Conservation (phyloP, 169 alveolate genomes). For the Plasmodium blacklocki region DNA sequence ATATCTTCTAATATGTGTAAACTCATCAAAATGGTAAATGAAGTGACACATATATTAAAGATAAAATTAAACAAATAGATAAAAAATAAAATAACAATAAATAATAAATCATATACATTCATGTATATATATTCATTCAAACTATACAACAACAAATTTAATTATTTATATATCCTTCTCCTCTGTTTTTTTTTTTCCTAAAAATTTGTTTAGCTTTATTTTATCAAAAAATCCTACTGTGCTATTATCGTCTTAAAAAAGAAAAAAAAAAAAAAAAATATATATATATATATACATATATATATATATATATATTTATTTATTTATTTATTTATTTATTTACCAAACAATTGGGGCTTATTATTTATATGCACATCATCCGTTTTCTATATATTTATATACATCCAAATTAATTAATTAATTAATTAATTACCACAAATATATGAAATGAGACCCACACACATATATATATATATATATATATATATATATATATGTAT, state of each 20-base stretch:
- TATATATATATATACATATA: too few relatives aligned
- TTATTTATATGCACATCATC: too few relatives aligned
- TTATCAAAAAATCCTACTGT: slow-evolving; percentile 39
- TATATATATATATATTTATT: not conserved
- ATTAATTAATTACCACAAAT: too few relatives aligned
- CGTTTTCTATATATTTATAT: too few relatives aligned
- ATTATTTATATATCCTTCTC: not conserved
- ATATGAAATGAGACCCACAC: too few relatives aligned
- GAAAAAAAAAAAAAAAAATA: not conserved
- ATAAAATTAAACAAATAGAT: not conserved
- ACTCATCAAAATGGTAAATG: slow-evolving; percentile 2
- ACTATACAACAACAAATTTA: too few relatives aligned
- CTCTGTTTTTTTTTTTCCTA: slow-evolving; percentile 28
- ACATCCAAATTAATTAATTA: too few relatives aligned
- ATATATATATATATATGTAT: too few relatives aligned
- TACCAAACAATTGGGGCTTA: not conserved
- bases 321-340: not conserved
- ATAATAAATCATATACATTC: not conserved
- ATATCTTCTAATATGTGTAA: not conserved
- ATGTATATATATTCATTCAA: too few relatives aligned
- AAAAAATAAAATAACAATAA: not conserved
- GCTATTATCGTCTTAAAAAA: slow-evolving; percentile 2
- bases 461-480: too few relatives aligned
- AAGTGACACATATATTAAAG: slow-evolving; percentile 15
- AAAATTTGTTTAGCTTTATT: slow-evolving; percentile 54